These are phyloP conservation scores for Citrus mangshanensis DNA, from an alignment of 345 rosid genomes.

Conservation along the genomic window DNA sequence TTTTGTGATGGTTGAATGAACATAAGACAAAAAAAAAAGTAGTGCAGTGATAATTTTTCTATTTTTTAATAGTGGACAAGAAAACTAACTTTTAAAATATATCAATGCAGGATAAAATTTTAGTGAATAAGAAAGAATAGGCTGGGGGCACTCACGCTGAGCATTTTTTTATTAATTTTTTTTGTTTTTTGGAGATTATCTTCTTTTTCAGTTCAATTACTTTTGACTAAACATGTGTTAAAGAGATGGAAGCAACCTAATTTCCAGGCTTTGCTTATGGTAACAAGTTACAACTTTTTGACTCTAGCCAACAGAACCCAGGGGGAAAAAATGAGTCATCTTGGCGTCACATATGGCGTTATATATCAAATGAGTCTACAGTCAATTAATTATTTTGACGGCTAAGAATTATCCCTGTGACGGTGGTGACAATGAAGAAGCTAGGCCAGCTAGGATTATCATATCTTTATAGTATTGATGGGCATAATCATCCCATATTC, in stretches of 20 bases:
- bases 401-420: not conserved
- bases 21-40: fast-evolving
- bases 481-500: constrained; percentile 30
- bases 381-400: not conserved
- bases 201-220: not conserved
- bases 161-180: too few species aligned
- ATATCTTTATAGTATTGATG: not conserved
- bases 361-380: not conserved
- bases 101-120: too few species aligned
- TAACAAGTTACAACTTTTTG: not conserved
- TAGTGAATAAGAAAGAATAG: too few species aligned
- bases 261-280: not conserved
- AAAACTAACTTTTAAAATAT: too few species aligned
- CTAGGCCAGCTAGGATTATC: not conserved
- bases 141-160: not conserved
- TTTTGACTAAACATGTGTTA: not conserved
- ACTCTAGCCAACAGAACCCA: not conserved
- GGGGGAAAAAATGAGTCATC: constrained; percentile 1
- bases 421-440: not conserved
- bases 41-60: too few species aligned
- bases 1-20: fast-evolving
- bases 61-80: too few species aligned
- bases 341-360: constrained; percentile 18
- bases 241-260: not conserved
- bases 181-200: not conserved